A percentile compares a stretch with the other conserved stretches of the same genome.
phyloP scores from a whole-genome alignment of 1,284 basidiomycete species.

The Fomitopsis palustris region DNA sequence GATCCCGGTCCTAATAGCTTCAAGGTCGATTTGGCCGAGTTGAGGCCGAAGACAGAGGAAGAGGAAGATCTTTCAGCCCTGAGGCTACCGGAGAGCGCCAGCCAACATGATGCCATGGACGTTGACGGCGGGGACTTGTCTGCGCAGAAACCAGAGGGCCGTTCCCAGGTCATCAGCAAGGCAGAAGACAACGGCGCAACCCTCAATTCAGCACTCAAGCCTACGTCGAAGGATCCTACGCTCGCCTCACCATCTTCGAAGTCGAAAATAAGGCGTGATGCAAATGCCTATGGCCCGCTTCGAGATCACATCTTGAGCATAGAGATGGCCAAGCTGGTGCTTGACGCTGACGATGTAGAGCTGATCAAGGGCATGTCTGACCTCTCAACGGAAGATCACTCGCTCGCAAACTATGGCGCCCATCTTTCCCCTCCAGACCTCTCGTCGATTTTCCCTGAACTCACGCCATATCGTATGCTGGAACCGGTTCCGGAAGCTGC shows the following conservation, averaged over 20 bases:
- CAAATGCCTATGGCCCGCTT: constrained; percentile 43
- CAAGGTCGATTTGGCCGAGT: constrained; percentile 32
- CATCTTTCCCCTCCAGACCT: constrained; percentile 41
- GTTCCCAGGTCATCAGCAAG: constrained; percentile 4
- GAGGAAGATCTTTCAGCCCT: constrained; percentile 54
- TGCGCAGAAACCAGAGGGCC: not conserved
- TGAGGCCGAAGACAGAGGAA: constrained; percentile 61
- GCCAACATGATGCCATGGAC: constrained; percentile 28
- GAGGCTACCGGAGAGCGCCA: constrained; percentile 21
- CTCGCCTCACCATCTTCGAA: constrained; percentile 37
- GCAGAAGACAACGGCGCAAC: constrained; percentile 7
- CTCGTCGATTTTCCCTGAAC: constrained; percentile 61
- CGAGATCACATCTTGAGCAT: constrained; percentile 60
- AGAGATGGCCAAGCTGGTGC: constrained; percentile 53
- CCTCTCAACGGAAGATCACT: constrained; percentile 32
- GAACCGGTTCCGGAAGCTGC: constrained; percentile 37
- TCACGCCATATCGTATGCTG: constrained; percentile 49
- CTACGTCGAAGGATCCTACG: constrained; percentile 41
- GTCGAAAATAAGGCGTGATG: constrained; percentile 35
- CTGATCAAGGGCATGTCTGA: constrained; percentile 35
- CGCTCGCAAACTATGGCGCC: constrained; percentile 27
- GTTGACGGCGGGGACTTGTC: constrained; percentile 24
- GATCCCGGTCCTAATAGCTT: constrained; percentile 9
- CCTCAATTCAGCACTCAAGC: constrained; percentile 19
- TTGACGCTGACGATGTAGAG: constrained; percentile 44